These are phyloP conservation scores for Stagonosporopsis chrysanthemi DNA, from an alignment of 2,329 filamentous ascomycete species.

Conservation along the genomic window DNA sequence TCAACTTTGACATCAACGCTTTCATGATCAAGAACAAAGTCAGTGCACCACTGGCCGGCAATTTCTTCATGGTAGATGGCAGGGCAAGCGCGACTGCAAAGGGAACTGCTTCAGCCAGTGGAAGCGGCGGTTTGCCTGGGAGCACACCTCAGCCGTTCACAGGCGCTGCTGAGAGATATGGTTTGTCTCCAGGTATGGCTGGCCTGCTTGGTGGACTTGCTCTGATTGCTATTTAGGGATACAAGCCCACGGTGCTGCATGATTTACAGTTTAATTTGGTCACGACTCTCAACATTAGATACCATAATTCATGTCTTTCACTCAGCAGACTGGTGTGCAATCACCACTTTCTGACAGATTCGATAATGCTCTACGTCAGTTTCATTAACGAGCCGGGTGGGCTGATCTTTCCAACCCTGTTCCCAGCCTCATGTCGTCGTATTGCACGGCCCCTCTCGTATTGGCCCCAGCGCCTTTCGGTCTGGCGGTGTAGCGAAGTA, in stretches of 20 bases:
- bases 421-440: background rate
- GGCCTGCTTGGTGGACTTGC: conserved; percentile 18
- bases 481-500: conserved; percentile 1
- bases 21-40: conserved; percentile 39
- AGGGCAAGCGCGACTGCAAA: conserved; percentile 23
- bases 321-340: background rate
- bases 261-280: background rate
- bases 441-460: conserved; percentile 10
- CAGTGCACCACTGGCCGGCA: conserved; percentile 39
- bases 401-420: background rate
- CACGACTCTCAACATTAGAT: conserved; percentile 1
- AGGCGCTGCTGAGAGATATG: conserved; percentile 20
- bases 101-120: conserved; percentile 24
- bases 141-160: conserved; percentile 27
- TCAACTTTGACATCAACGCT: conserved; percentile 39
- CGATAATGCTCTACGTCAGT: background rate
- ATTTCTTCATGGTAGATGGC: conserved; percentile 49
- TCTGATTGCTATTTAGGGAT: conserved; percentile 13
- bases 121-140: conserved; percentile 25
- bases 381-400: background rate
- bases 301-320: conserved; percentile 3
- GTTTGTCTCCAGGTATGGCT: conserved; percentile 11
- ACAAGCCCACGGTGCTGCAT: background rate
- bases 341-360: background rate
- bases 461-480: conserved; percentile 1